Conservation (phyloP, 805 yeast genomes). For the Torulaspora delbrueckii region DNA sequence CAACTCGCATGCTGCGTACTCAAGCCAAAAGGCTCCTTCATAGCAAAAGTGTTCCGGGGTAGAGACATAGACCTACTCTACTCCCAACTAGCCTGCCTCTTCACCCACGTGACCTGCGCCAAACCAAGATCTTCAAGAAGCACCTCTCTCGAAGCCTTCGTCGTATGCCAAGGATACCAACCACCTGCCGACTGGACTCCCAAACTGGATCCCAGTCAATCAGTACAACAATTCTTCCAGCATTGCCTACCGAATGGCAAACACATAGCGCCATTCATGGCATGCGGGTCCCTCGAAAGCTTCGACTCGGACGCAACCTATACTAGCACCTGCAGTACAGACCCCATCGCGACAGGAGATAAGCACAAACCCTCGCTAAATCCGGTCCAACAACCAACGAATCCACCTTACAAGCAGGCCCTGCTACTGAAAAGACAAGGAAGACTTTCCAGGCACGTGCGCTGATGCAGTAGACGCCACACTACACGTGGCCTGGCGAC, state of each 20-base stretch:
- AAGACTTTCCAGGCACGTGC: slow-evolving; percentile 37
- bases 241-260: slow-evolving; percentile 51
- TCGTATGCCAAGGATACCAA: slow-evolving; percentile 82
- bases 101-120: slow-evolving; percentile 86
- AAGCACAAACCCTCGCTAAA: slow-evolving; percentile 45
- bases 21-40: slow-evolving; percentile 86
- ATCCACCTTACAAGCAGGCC: slow-evolving; percentile 94
- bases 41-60: slow-evolving; percentile 95
- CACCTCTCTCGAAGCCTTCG: slow-evolving; percentile 87
- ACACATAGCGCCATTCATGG: slow-evolving; percentile 81
- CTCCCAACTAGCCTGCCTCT: slow-evolving; percentile 82
- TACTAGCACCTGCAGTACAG: slow-evolving; percentile 7
- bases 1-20: slow-evolving; percentile 87
- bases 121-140: slow-evolving; percentile 95
- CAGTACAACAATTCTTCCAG: slow-evolving; percentile 81
- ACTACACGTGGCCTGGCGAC: too few species aligned
- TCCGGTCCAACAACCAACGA: slow-evolving; percentile 93
- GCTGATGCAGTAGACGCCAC: background rate
- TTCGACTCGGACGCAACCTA: slow-evolving; percentile 97
- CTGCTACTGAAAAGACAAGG: slow-evolving; percentile 82
- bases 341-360: slow-evolving; percentile 9
- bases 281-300: slow-evolving; percentile 87
- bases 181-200: slow-evolving; percentile 88
- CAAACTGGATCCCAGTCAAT: slow-evolving; percentile 45
- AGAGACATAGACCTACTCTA: slow-evolving; percentile 91